Percentiles rank a stretch among this genome's conserved stretches.
Conservation (phyloP, 1,139 yeast genomes). For the Pichia sp. region DNA sequence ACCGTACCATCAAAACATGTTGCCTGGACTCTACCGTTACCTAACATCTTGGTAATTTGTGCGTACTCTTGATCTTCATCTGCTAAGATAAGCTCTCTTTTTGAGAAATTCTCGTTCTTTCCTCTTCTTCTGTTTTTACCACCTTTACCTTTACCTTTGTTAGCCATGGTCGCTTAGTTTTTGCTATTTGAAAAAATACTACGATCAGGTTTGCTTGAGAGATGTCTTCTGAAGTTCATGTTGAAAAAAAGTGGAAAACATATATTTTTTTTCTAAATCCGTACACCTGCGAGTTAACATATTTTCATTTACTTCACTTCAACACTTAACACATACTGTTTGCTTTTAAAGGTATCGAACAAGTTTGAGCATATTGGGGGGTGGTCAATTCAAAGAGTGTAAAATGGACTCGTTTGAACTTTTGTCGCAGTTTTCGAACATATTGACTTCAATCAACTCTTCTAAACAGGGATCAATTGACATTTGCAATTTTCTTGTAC, state of each 20-base stretch:
- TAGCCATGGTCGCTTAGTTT: constrained; percentile 20
- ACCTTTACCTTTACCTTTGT: constrained; percentile 35
- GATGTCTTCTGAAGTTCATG: no score
- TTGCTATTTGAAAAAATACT: no score
- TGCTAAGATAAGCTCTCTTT: constrained; percentile 85
- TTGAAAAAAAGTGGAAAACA: neutral
- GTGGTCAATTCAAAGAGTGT: no score
- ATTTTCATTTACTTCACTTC: no score
- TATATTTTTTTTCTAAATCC: no score
- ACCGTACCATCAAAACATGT: constrained; percentile 88
- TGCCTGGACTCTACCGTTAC: constrained; percentile 96
- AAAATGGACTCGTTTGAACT: constrained; percentile 77
- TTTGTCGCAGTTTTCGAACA: constrained; percentile 58
- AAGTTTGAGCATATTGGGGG: no score
- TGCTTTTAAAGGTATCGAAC: no score
- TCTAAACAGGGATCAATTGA: constrained; percentile 48
- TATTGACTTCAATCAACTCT: constrained; percentile 55
- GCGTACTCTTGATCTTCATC: constrained; percentile 99
- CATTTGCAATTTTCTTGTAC: constrained; percentile 54
- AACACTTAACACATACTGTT: no score
- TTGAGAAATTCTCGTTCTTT: constrained; percentile 89
- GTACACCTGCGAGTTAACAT: neutral
- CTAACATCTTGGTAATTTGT: constrained; percentile 96
- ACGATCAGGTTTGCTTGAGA: no score
- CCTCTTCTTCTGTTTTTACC: constrained; percentile 97